Evolutionary conservation across 2,329 filamentous ascomycete genomes (phyloP).

Genomic region (Neodidymelliopsis sp.): DNA sequence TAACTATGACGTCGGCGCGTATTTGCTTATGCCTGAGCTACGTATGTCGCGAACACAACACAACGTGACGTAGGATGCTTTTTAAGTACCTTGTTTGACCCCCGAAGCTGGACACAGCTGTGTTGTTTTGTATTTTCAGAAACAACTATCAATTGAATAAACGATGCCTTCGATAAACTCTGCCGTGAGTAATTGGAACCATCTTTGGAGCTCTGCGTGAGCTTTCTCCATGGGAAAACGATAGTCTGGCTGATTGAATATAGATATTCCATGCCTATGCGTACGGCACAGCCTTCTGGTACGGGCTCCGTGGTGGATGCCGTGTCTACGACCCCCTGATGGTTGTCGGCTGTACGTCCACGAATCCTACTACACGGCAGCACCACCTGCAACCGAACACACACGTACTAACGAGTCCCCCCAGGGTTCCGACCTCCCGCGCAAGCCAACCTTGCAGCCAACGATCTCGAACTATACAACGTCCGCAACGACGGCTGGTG

Average conservation of each 20-base stretch:
- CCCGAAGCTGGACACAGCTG: background rate
- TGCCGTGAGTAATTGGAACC: conserved; percentile 10
- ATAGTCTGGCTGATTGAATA: background rate
- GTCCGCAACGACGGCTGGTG: conserved; percentile 37
- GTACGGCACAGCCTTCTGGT: conserved; percentile 39
- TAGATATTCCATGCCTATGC: conserved; percentile 36
- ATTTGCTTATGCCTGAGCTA: conserved; percentile 5
- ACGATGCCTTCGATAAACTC: conserved; percentile 26
- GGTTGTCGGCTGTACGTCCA: conserved; percentile 31
- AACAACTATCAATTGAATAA: background rate
- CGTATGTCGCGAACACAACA: background rate
- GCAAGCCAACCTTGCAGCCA: conserved; percentile 29
- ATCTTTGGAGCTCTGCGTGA: background rate
- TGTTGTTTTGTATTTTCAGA: background rate
- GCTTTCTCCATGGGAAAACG: no score
- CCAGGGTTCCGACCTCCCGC: conserved; percentile 36
- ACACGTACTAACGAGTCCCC: conserved; percentile 10
- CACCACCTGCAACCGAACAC: background rate
- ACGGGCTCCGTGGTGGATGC: conserved; percentile 33
- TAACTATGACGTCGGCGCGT: conserved; percentile 17
- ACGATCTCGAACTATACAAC: conserved; percentile 38
- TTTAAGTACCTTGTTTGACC: conserved; percentile 1
- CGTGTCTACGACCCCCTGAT: conserved; percentile 35
- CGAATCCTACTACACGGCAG: no score
- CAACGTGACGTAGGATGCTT: background rate